These are phyloP conservation scores for Cephaloascus fragrans DNA, from an alignment of 805 yeast genomes.

Conservation along the genomic window DNA sequence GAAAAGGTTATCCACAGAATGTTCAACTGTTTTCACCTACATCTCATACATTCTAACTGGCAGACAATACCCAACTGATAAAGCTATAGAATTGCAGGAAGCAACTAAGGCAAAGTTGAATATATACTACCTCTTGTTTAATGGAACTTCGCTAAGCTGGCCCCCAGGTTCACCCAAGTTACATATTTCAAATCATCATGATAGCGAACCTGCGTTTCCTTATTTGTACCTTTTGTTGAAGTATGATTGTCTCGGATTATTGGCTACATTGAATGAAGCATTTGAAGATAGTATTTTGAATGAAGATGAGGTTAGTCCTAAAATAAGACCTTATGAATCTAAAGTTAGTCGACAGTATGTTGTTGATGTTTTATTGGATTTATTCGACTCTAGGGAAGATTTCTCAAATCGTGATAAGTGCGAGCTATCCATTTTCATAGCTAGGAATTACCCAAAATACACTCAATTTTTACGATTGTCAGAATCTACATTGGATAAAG, in stretches of 20 bases:
- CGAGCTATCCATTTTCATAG: slow-evolving; percentile 58
- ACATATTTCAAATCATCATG: slow-evolving; percentile 18
- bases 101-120: slow-evolving; percentile 35
- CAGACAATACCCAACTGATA: slow-evolving; percentile 70
- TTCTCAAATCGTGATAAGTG: slow-evolving; percentile 16
- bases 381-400: slow-evolving; percentile 27
- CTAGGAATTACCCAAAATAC: slow-evolving; percentile 77
- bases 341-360: slow-evolving; percentile 66
- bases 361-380: slow-evolving; percentile 58
- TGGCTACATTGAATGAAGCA: slow-evolving; percentile 67
- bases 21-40: slow-evolving; percentile 41
- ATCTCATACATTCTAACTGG: slow-evolving; percentile 66
- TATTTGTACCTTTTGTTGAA: slow-evolving; percentile 51
- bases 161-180: slow-evolving; percentile 25
- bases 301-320: slow-evolving; percentile 33
- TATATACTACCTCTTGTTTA: slow-evolving; percentile 50
- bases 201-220: slow-evolving; percentile 52
- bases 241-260: slow-evolving; percentile 46
- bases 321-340: slow-evolving; percentile 11
- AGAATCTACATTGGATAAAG: slow-evolving; percentile 40
- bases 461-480: slow-evolving; percentile 71
- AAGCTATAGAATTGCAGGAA: slow-evolving; percentile 22
- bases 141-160: slow-evolving; percentile 41
- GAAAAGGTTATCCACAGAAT: slow-evolving; percentile 1
- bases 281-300: slow-evolving; percentile 75